Conservation (phyloP, 129 eudicot species). For the Gnaphalium uliginosum region DNA sequence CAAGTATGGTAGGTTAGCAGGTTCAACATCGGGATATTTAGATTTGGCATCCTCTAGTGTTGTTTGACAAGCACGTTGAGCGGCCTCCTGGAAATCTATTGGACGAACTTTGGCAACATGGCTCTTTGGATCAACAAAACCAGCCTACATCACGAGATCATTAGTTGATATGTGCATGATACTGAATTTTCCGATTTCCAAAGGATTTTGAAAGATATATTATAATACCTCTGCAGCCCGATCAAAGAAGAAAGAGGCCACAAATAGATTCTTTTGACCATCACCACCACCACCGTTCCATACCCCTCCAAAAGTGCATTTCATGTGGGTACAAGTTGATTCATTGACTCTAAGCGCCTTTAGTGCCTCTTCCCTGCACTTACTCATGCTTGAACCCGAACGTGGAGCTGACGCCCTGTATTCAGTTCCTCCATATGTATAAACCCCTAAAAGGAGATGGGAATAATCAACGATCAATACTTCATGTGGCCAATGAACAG, state of each 20-base stretch:
- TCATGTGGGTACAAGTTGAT: conserved; percentile 88
- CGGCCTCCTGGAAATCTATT: conserved; percentile 70
- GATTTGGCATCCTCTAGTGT: conserved; percentile 63
- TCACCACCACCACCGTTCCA: conserved; percentile 99
- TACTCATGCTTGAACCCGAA: conserved; percentile 66
- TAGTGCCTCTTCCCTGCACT: conserved; percentile 62
- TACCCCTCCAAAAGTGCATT: conserved; percentile 96
- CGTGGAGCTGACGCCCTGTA: conserved; percentile 58
- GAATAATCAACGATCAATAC: background rate
- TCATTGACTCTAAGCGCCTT: conserved; percentile 78
- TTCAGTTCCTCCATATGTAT: conserved; percentile 59
- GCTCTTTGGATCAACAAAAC: conserved; percentile 58
- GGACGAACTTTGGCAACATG: conserved; percentile 78
- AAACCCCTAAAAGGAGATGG: conserved; percentile 45
- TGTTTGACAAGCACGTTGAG: conserved; percentile 71
- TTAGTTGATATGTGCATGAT: background rate
- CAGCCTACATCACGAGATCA: conserved; percentile 54
- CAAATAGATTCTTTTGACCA: conserved; percentile 93
- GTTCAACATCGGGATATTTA: conserved; percentile 54
- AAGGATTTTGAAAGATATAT: background rate
- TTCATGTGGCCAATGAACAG: background rate
- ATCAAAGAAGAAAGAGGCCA: conserved; percentile 95
- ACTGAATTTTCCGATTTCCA: background rate
- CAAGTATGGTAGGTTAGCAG: conserved; percentile 62
- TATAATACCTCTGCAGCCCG: conserved; percentile 92